Evolutionary conservation across 2,329 filamentous ascomycete species (phyloP).

Genomic region (Botrytis sinoallii): DNA sequence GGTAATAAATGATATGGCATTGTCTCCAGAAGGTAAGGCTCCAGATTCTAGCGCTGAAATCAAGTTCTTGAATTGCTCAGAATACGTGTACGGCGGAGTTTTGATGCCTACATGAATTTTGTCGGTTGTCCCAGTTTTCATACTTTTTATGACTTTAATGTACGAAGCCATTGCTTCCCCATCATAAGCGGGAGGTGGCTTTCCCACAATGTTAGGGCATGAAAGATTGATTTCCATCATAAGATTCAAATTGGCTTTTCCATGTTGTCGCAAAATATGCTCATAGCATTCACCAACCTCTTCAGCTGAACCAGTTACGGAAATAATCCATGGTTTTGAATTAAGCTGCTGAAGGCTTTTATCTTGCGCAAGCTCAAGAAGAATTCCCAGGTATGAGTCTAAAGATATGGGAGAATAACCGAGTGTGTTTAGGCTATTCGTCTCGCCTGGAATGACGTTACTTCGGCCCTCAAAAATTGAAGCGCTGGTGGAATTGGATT

Average conservation of each 20-base stretch:
- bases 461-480: constrained; percentile 23
- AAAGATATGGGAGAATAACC: constrained; percentile 69
- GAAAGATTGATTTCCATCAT: constrained; percentile 74
- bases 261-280: constrained; percentile 39
- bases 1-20: constrained; percentile 64
- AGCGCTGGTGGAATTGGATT: constrained; percentile 35
- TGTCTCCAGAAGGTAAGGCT: constrained; percentile 29
- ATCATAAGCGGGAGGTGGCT: constrained; percentile 70
- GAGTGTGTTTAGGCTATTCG: constrained; percentile 63
- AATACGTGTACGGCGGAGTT: constrained; percentile 72
- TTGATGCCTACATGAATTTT: constrained; percentile 58
- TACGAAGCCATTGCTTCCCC: constrained; percentile 51
- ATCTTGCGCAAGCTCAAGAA: constrained; percentile 46
- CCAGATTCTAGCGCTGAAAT: constrained; percentile 46
- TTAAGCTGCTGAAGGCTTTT: constrained; percentile 12
- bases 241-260: constrained; percentile 32
- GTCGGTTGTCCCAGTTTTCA: neutral
- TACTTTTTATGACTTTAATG: constrained; percentile 39
- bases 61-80: constrained; percentile 60
- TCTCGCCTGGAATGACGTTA: constrained; percentile 29
- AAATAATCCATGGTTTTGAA: constrained; percentile 64
- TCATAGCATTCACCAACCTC: constrained; percentile 58
- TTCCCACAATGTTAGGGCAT: constrained; percentile 69
- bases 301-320: constrained; percentile 61
- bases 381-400: constrained; percentile 54